Evolutionary conservation across 1,284 basidiomycete species (phyloP).

Genomic region (Ceratobasidium sp.): DNA sequence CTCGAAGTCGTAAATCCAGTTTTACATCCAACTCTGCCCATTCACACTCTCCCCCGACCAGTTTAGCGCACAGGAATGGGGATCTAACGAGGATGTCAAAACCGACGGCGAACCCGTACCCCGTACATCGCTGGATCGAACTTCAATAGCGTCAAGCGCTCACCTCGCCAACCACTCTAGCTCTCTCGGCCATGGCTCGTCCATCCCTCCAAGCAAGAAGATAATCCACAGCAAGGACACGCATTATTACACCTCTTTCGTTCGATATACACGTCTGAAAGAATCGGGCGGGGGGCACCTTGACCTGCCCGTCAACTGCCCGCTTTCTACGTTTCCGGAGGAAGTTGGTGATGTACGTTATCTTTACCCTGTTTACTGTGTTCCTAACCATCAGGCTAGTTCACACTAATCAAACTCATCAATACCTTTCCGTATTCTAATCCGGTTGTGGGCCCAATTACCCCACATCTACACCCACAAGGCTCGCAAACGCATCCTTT

Average conservation of each 20-base stretch:
- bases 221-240: slow-evolving; percentile 32
- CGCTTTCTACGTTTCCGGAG: slow-evolving; percentile 83
- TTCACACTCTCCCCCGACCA: slow-evolving; percentile 29
- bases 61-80: slow-evolving; percentile 22
- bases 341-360: slow-evolving; percentile 91
- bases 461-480: slow-evolving; percentile 92
- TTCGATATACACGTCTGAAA: slow-evolving; percentile 27
- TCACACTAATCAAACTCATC: slow-evolving; percentile 89
- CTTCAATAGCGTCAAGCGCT: slow-evolving; percentile 18
- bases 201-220: not conserved
- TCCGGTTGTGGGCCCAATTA: slow-evolving; percentile 75
- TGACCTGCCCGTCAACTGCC: slow-evolving; percentile 84
- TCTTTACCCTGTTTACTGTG: slow-evolving; percentile 8
- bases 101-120: slow-evolving; percentile 7
- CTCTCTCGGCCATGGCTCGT: slow-evolving; percentile 24
- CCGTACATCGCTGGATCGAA: slow-evolving; percentile 31
- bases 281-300: slow-evolving; percentile 53
- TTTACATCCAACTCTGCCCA: slow-evolving; percentile 23
- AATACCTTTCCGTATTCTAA: slow-evolving; percentile 75
- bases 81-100: slow-evolving; percentile 29
- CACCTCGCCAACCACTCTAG: slow-evolving; percentile 18
- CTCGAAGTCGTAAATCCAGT: slow-evolving; percentile 32
- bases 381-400: slow-evolving; percentile 57
- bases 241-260: slow-evolving; percentile 33
- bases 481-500: slow-evolving; percentile 91